Evolutionary conservation across 495 filamentous ascomycete species (phyloP), one percentile per base, ranked within the genome.

Genomic region (Neurospora sp.): DNA sequence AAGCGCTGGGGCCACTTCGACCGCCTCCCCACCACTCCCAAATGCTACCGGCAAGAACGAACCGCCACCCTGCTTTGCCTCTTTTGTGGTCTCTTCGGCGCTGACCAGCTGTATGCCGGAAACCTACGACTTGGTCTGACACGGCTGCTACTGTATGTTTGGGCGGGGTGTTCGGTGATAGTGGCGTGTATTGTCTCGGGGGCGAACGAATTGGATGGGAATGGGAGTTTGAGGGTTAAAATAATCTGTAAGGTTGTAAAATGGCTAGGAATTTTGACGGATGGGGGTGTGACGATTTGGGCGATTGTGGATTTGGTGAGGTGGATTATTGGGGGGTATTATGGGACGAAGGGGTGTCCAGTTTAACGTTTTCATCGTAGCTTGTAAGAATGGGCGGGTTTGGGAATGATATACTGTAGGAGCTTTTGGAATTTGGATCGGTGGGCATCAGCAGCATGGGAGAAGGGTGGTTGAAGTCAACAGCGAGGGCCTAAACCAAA

Each of bases 131-230:
- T 31, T 31, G 22, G 53, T 0, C 53, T 61, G 22, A 31, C 53
- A 14, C 53, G 53, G 5, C 12, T 61, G 22, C 12, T 61, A 12
- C 14, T 31, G 22, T 22, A 61, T 3, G 12, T 16, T 61, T 16
- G 10, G 20, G n/a, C 20, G 3, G 27, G 48, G 9, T 20, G 44
- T 59, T 27, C 5, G 20, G 4, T 59, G 0, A 27, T 27, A 0
- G 20, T 1, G 48, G 48, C 10, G 0, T 0, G 3, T 10, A 20
- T n/a, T 10, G 0, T 9, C 9, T 9, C 8, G 0, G 40, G 14
- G 40, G 40, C 14, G 1, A 20, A 20, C 2, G n/a, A 0, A 9
- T 1, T 1, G 8, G 44, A 45, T 1, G 2, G 0, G 42, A 45
- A 45, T 1, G 3, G 0, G 44, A 45, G n/a, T 3, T 9, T 3